Percentiles rank a stretch among this genome's conserved stretches.
Conservation (phyloP, 2,329 filamentous ascomycete genomes). For the Fusarium albidum region DNA sequence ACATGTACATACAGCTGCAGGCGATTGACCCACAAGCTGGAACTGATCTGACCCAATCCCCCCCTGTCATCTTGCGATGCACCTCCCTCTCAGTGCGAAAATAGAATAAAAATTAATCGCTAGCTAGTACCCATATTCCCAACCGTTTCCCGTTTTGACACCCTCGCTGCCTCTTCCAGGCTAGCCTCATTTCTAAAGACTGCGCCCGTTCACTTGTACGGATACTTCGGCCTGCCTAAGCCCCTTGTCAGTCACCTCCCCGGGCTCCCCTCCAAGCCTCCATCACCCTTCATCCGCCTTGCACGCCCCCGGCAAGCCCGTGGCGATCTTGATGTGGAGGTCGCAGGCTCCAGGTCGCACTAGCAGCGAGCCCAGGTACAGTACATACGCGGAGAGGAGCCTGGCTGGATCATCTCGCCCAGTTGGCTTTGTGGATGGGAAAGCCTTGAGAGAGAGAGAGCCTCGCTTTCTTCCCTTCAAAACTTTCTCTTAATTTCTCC, state of each 20-base stretch:
- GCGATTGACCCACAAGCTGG: not conserved
- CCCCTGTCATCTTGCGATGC: not conserved
- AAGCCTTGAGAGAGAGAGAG: conserved; percentile 31
- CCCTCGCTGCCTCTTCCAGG: conserved; percentile 18
- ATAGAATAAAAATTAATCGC: conserved; percentile 19
- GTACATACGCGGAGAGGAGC: conserved; percentile 25
- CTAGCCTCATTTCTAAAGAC: conserved; percentile 29
- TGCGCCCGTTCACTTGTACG: conserved; percentile 13
- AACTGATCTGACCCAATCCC: not conserved
- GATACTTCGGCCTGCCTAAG: conserved; percentile 33
- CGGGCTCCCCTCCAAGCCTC: too few species aligned
- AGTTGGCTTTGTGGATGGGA: conserved; percentile 16
- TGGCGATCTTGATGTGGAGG: conserved; percentile 41
- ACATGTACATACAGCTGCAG: too few species aligned
- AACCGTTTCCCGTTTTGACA: conserved; percentile 28
- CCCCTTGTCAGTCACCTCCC: conserved; percentile 33
- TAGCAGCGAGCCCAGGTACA: conserved; percentile 33
- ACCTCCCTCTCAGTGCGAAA: not conserved
- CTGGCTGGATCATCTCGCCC: conserved; percentile 12
- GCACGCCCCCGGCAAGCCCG: conserved; percentile 35
- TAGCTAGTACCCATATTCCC: conserved; percentile 10
- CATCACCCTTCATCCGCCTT: conserved; percentile 25
- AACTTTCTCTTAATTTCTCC: conserved; percentile 22
- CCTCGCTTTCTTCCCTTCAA: conserved; percentile 26
- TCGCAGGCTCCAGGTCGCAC: conserved; percentile 28